phyloP scores from a whole-genome alignment of 495 filamentous ascomycete species.

The Terfezia boudieri region DNA sequence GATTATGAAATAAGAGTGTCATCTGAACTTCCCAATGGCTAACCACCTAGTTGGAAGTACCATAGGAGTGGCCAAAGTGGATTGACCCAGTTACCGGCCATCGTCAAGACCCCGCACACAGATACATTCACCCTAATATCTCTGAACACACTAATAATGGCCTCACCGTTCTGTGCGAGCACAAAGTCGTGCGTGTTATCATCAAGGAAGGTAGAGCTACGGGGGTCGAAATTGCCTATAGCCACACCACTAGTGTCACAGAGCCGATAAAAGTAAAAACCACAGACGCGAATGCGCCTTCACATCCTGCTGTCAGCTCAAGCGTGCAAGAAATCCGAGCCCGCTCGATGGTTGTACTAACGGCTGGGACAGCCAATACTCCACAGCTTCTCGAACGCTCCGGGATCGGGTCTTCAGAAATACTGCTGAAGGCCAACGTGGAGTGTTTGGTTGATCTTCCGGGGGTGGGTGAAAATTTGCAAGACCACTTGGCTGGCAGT shows the following conservation, averaged over 20 bases:
- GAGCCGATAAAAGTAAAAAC: not conserved
- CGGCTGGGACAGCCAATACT: conserved; percentile 33
- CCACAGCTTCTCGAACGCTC: conserved; percentile 40
- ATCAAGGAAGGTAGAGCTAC: conserved; percentile 27
- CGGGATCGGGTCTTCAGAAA: conserved; percentile 28
- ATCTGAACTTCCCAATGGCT: too few relatives aligned
- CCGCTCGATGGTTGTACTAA: conserved; percentile 33
- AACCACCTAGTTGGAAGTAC: not conserved
- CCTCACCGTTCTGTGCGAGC: conserved; percentile 30
- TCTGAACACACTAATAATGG: conserved; percentile 20
- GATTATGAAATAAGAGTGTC: too few relatives aligned
- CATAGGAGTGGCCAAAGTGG: conserved; percentile 16
- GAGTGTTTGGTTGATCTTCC: conserved; percentile 13
- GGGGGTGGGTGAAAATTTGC: conserved; percentile 28
- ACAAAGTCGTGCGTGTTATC: conserved; percentile 29
- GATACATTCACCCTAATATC: conserved; percentile 21
- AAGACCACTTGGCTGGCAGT: conserved; percentile 24
- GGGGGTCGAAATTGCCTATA: conserved; percentile 22
- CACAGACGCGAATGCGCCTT: too few relatives aligned
- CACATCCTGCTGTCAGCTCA: not conserved
- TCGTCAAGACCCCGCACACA: conserved; percentile 20
- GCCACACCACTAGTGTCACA: not conserved
- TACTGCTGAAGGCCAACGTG: conserved; percentile 7
- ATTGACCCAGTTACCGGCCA: conserved; percentile 18
- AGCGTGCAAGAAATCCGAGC: conserved; percentile 22